phyloP scores from a whole-genome alignment of 805 yeast genomes.

The Myxozyma melibiosi region DNA sequence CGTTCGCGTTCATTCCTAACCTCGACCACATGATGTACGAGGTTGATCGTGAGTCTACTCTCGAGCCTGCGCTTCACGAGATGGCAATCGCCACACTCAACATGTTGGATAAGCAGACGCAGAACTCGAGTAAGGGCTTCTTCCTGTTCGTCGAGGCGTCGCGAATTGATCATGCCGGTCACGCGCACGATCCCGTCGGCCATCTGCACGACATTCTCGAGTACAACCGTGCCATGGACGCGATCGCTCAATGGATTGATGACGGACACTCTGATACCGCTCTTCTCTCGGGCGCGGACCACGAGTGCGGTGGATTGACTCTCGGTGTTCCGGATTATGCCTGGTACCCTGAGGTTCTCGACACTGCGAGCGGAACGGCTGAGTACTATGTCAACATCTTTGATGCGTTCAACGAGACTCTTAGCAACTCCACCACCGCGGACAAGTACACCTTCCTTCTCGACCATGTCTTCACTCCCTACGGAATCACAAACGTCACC shows the following conservation, averaged over 20 bases:
- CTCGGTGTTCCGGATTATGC: constrained; percentile 85
- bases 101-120: constrained; percentile 66
- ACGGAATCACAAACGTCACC: constrained; percentile 65
- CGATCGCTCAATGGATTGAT: constrained; percentile 71
- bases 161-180: constrained; percentile 94
- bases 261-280: constrained; percentile 69
- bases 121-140: constrained; percentile 78
- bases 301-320: constrained; percentile 95
- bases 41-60: constrained; percentile 64
- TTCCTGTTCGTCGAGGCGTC: constrained; percentile 88
- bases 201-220: constrained; percentile 91
- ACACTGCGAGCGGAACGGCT: constrained; percentile 73
- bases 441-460: neutral
- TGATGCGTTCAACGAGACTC: constrained; percentile 31
- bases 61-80: constrained; percentile 77
- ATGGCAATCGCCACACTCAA: constrained; percentile 73
- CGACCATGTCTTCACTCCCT: constrained; percentile 55
- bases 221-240: constrained; percentile 76
- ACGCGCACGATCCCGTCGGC: constrained; percentile 90
- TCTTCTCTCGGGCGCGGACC: constrained; percentile 84
- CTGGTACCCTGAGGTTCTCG: constrained; percentile 82
- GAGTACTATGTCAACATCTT: constrained; percentile 51
- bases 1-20: constrained; percentile 75
- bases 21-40: constrained; percentile 82
- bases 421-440: constrained; percentile 11